Evolutionary conservation across 2,329 filamentous ascomycete species (phyloP).

Genomic region (Fusarium sp.): DNA sequence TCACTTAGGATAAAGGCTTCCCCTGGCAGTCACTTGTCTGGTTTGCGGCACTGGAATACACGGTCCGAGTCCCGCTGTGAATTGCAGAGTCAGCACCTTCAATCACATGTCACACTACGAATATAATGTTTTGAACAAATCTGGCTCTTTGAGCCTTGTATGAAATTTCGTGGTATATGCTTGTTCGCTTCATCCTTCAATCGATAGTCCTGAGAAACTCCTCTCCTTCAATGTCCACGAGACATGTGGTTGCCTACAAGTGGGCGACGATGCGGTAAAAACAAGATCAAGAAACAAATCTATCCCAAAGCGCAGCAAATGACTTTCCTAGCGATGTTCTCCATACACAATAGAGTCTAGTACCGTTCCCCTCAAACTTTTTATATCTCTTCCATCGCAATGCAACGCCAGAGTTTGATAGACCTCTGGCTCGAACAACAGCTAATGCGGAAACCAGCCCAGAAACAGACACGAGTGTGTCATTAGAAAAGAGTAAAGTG

Average conservation of each 20-base stretch:
- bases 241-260: not conserved
- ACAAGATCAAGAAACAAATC: conserved; percentile 22
- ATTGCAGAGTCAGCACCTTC: not conserved
- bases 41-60: not conserved
- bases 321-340: conserved; percentile 20
- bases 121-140: not conserved
- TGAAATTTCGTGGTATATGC: not conserved
- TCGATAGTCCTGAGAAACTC: not conserved
- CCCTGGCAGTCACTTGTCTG: not conserved
- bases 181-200: not conserved
- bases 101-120: not conserved
- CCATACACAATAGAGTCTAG: conserved; percentile 23
- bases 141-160: not conserved
- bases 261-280: conserved; percentile 8
- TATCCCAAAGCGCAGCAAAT: conserved; percentile 30
- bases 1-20: too few relatives aligned
- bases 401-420: conserved; percentile 25
- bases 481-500: conserved; percentile 43
- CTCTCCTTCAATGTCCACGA: conserved; percentile 1
- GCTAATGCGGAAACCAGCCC: conserved; percentile 36
- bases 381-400: conserved; percentile 31
- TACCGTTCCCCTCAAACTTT: conserved; percentile 31
- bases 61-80: not conserved
- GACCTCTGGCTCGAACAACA: conserved; percentile 12
- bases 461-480: conserved; percentile 28